Conservation (phyloP, 768 basidiomycete genomes). For the Pholiota molesta region DNA sequence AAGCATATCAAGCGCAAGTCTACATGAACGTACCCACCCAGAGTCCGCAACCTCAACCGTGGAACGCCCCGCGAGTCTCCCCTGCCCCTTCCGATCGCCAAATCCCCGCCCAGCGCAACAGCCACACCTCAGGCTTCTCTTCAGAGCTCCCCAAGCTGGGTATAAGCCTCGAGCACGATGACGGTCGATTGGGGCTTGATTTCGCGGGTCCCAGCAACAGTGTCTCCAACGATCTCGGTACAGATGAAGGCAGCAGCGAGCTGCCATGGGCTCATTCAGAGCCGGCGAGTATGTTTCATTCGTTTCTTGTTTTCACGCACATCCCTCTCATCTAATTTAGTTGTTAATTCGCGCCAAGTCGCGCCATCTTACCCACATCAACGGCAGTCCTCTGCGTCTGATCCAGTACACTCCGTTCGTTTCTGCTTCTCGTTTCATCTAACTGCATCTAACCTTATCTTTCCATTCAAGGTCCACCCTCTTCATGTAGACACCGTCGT, state of each 20-base stretch:
- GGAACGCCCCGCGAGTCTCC: conserved; percentile 31
- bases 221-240: conserved; percentile 42
- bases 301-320: conserved; percentile 24
- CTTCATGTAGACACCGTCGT: conserved; percentile 62
- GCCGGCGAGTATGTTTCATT: conserved; percentile 41
- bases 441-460: conserved; percentile 13
- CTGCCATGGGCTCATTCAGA: conserved; percentile 59
- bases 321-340: conserved; percentile 19
- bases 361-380: conserved; percentile 31
- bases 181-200: conserved; percentile 61
- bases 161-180: conserved; percentile 53
- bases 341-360: conserved; percentile 23
- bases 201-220: conserved; percentile 37
- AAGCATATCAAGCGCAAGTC: conserved; percentile 81
- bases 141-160: conserved; percentile 39
- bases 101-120: conserved; percentile 27
- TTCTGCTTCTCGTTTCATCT: conserved; percentile 10
- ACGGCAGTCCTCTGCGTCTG: conserved; percentile 30
- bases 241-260: conserved; percentile 56
- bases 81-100: conserved; percentile 29
- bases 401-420: conserved; percentile 27
- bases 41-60: conserved; percentile 16
- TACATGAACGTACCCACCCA: conserved; percentile 48
- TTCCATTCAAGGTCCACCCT: conserved; percentile 38
- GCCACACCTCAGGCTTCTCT: conserved; percentile 15